phyloP scores from a whole-genome alignment of 225 moss, liverwort and hornwort species.

The Thuidium tamariscinum region DNA sequence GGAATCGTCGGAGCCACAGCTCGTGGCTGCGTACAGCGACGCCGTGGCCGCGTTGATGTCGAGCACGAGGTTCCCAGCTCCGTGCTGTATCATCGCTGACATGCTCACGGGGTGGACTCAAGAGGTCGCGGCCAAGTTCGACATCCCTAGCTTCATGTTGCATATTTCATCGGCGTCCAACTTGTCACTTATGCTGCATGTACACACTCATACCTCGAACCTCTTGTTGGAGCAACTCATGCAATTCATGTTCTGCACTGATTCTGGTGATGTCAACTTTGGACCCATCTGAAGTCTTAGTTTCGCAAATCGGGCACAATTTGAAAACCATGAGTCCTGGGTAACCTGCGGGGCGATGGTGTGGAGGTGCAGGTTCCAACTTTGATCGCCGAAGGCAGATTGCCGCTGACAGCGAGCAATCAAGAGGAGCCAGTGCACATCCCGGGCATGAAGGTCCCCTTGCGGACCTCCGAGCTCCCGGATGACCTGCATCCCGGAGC shows the following conservation, averaged over 20 bases:
- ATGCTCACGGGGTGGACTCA: slow-evolving; percentile 29
- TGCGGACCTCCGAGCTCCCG: slow-evolving; percentile 2
- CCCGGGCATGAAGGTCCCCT: slow-evolving; percentile 11
- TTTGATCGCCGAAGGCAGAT: slow-evolving; percentile 6
- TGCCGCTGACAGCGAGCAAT: slow-evolving; percentile 18
- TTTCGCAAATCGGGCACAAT: not conserved
- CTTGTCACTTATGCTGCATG: slow-evolving; percentile 29
- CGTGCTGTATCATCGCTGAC: slow-evolving; percentile 21
- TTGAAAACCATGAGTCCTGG: not conserved
- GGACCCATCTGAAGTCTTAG: not conserved
- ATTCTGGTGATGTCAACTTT: not conserved
- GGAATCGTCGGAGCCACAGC: not conserved
- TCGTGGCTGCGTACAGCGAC: not conserved
- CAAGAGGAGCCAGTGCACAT: not conserved
- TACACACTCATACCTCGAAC: not conserved
- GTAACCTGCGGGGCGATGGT: not conserved
- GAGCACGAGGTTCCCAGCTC: not conserved
- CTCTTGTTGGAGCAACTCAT: not conserved
- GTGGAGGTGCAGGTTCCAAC: slow-evolving; percentile 7
- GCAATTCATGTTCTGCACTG: not conserved
- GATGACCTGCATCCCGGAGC: not conserved
- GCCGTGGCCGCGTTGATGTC: not conserved
- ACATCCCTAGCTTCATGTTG: slow-evolving; percentile 1
- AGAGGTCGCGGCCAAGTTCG: not conserved
- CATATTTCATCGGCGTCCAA: slow-evolving; percentile 9